A percentile compares a stretch with the other conserved stretches of the same genome.
Conservation (phyloP, 2,329 filamentous ascomycete species). For the Fusarium illudens region DNA sequence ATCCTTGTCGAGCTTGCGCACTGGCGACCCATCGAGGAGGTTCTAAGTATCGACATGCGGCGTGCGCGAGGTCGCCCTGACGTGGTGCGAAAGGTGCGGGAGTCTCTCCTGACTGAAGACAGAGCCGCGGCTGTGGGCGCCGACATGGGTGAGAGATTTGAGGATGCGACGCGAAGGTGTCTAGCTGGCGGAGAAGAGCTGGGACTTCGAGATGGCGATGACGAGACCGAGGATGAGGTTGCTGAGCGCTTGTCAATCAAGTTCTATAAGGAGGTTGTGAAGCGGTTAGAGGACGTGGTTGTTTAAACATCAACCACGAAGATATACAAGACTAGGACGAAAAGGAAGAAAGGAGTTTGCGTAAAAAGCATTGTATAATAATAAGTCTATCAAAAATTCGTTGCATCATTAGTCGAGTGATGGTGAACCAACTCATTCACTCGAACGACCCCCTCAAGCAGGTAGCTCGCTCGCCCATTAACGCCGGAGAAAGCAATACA, state of each 20-base stretch:
- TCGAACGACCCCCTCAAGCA: conserved; percentile 2
- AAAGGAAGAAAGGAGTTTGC: background rate
- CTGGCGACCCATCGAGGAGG: conserved; percentile 57
- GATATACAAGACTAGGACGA: background rate
- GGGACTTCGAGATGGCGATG: conserved; percentile 48
- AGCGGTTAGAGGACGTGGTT: conserved; percentile 49
- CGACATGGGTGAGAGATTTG: conserved; percentile 52
- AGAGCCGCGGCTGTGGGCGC: conserved; percentile 48
- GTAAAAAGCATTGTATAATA: background rate
- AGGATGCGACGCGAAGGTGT: conserved; percentile 49
- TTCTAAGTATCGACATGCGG: conserved; percentile 52
- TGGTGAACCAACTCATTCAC: background rate
- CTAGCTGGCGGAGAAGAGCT: conserved; percentile 49
- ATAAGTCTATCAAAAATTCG: conserved; percentile 4
- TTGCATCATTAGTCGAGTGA: conserved; percentile 14
- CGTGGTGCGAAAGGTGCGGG: conserved; percentile 48
- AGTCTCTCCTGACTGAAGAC: conserved; percentile 44
- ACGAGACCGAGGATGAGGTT: conserved; percentile 53
- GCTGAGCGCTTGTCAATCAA: conserved; percentile 51
- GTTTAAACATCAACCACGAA: conserved; percentile 37
- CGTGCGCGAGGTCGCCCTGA: conserved; percentile 48
- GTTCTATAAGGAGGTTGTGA: conserved; percentile 57
- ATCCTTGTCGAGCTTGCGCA: conserved; percentile 63
- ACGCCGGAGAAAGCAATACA: conserved; percentile 20
- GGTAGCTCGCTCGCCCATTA: conserved; percentile 32